Evolutionary conservation across 2,329 filamentous ascomycete genomes (phyloP).

Genomic region (Ceratocystis eucalypticola): DNA sequence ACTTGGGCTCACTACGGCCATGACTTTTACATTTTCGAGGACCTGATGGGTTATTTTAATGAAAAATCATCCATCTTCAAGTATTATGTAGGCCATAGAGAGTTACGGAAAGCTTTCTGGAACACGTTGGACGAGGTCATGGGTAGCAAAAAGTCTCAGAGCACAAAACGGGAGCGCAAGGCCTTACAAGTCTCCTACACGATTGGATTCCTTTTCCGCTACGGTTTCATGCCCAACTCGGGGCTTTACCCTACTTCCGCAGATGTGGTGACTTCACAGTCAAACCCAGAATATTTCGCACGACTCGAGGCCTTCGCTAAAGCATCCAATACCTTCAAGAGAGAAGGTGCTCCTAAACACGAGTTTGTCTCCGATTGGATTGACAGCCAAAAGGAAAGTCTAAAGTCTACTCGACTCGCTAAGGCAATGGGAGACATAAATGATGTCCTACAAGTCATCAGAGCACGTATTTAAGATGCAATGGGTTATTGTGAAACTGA

Average conservation of each 20-base stretch:
- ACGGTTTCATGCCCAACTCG: neutral
- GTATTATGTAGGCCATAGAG: neutral
- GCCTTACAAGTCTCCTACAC: neutral
- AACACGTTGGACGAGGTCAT: neutral
- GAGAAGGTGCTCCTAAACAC: neutral
- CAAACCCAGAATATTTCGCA: neutral
- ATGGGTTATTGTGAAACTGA: neutral
- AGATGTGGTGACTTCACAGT: neutral
- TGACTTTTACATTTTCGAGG: constrained; percentile 10
- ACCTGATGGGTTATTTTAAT: constrained; percentile 6
- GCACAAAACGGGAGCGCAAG: neutral
- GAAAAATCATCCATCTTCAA: constrained; percentile 1
- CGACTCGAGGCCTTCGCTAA: neutral
- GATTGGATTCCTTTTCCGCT: neutral
- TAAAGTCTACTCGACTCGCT: neutral
- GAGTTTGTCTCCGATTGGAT: neutral
- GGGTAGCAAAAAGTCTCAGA: neutral
- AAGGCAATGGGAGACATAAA: neutral
- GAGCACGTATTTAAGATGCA: neutral
- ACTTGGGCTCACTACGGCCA: neutral
- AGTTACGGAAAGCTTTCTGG: neutral
- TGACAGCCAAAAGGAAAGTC: neutral
- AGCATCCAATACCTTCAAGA: neutral
- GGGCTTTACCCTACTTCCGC: neutral
- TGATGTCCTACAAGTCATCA: neutral